Conservation (phyloP, 495 filamentous ascomycete species). For the Penicillium cosmopolitanum region DNA sequence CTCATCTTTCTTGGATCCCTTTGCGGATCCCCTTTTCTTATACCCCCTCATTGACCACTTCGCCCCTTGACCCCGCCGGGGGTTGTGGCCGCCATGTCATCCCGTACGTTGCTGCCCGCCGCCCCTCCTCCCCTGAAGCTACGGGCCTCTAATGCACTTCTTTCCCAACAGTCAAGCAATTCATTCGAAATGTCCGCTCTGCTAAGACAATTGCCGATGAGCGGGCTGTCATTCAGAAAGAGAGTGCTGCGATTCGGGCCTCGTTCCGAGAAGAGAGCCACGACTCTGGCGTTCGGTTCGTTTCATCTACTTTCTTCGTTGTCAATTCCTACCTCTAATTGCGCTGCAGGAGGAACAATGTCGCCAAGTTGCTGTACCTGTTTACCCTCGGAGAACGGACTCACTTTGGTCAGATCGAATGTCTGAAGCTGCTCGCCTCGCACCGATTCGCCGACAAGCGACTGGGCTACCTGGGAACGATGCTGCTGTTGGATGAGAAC, state of each 20-base stretch:
- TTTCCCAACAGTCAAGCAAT: conserved; percentile 82
- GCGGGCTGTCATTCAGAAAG: conserved; percentile 96
- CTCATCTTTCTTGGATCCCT: conserved; percentile 16
- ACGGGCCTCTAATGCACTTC: conserved; percentile 24
- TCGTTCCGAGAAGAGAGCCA: conserved; percentile 96
- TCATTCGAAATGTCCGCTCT: conserved; percentile 97
- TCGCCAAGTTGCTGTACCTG: conserved; percentile 95
- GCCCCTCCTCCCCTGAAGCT: conserved; percentile 39
- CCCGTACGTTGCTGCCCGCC: conserved; percentile 56
- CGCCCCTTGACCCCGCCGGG: conserved; percentile 38
- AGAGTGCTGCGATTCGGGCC: conserved; percentile 94
- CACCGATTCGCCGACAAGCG: conserved; percentile 98
- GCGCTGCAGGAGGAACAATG: conserved; percentile 85
- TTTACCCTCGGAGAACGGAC: conserved; percentile 98
- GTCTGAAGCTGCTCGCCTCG: conserved; percentile 93
- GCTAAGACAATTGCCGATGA: conserved; percentile 99
- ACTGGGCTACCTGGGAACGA: conserved; percentile 93
- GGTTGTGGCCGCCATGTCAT: conserved; percentile 63
- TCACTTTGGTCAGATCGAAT: conserved; percentile 99
- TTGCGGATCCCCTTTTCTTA: conserved; percentile 6
- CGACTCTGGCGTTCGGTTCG: conserved; percentile 84
- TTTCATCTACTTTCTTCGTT: conserved; percentile 20
- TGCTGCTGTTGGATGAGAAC: conserved; percentile 95
- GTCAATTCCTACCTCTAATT: conserved; percentile 28
- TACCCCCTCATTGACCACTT: conserved; percentile 23